These are phyloP conservation scores for Backusella parvicylindrica DNA, from an alignment of 192 early-diverging fungal species.

Conservation along the genomic window DNA sequence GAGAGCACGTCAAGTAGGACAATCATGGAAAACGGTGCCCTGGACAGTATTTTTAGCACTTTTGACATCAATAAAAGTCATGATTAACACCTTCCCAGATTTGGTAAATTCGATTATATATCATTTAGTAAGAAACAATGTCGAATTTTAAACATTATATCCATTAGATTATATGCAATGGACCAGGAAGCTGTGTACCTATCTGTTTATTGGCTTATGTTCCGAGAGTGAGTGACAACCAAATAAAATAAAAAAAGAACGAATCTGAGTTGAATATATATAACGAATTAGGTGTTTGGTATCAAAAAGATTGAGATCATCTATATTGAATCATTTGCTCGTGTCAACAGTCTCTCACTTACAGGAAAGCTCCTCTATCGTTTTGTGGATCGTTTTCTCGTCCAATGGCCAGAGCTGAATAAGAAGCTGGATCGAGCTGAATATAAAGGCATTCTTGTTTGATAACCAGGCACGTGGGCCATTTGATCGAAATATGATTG, in stretches of 20 bases:
- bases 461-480: slow-evolving; percentile 11
- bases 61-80: slow-evolving; percentile 36
- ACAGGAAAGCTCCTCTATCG: slow-evolving; percentile 79
- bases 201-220: slow-evolving; percentile 60
- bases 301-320: slow-evolving; percentile 59
- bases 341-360: slow-evolving; percentile 82
- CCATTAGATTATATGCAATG: slow-evolving; percentile 77
- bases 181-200: slow-evolving; percentile 85
- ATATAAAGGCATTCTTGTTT: slow-evolving; percentile 66
- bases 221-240: slow-evolving; percentile 43
- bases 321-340: slow-evolving; percentile 91
- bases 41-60: slow-evolving; percentile 40
- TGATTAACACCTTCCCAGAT: slow-evolving; percentile 55
- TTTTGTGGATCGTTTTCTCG: slow-evolving; percentile 81
- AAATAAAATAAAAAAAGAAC: background rate
- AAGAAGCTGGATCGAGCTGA: slow-evolving; percentile 55
- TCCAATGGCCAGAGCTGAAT: slow-evolving; percentile 80
- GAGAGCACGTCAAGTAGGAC: slow-evolving; percentile 71
- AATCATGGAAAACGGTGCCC: slow-evolving; percentile 58
- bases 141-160: background rate
- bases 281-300: slow-evolving; percentile 39
- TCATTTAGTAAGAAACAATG: background rate
- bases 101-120: slow-evolving; percentile 48
- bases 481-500: background rate
- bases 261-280: background rate